These are phyloP conservation scores for Actinidia arguta DNA, from an alignment of 179 eudicot genomes.

Conservation along the genomic window DNA sequence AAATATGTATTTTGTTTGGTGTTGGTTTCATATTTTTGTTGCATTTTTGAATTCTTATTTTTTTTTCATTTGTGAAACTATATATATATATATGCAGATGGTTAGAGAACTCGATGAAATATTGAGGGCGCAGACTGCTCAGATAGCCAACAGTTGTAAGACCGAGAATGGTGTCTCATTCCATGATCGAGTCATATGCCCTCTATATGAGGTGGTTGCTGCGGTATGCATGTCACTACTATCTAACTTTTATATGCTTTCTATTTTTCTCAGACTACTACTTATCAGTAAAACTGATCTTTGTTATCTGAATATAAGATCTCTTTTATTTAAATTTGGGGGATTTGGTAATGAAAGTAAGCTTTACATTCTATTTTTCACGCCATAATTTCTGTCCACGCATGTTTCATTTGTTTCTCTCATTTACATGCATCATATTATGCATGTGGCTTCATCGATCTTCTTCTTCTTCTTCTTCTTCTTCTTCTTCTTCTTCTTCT, in stretches of 20 bases:
- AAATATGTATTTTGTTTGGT: not conserved
- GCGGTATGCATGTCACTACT: slow-evolving; percentile 60
- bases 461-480: not conserved
- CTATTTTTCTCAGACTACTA: not conserved
- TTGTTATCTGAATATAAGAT: not conserved
- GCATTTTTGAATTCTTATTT: not conserved
- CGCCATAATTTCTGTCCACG: too few relatives aligned
- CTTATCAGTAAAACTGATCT: not conserved
- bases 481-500: not conserved
- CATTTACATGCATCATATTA: not conserved
- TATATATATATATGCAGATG: slow-evolving; percentile 56
- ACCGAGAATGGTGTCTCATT: slow-evolving; percentile 80
- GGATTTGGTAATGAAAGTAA: not conserved
- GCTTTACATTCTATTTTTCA: too few relatives aligned
- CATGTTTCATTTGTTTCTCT: too few relatives aligned
- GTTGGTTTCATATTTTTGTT: not conserved
- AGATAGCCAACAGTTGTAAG: slow-evolving; percentile 92
- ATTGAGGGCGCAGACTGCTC: slow-evolving; percentile 73
- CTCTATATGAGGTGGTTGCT: slow-evolving; percentile 80
- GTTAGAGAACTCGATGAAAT: slow-evolving; percentile 89
- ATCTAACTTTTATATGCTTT: not conserved
- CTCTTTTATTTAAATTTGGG: not conserved
- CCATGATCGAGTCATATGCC: slow-evolving; percentile 76
- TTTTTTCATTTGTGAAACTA: not conserved
- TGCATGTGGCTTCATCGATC: not conserved